Percentiles rank a stretch among this genome's conserved stretches.
phyloP scores from a whole-genome alignment of 1,284 basidiomycete genomes.

The Nidula niveotomentosa region DNA sequence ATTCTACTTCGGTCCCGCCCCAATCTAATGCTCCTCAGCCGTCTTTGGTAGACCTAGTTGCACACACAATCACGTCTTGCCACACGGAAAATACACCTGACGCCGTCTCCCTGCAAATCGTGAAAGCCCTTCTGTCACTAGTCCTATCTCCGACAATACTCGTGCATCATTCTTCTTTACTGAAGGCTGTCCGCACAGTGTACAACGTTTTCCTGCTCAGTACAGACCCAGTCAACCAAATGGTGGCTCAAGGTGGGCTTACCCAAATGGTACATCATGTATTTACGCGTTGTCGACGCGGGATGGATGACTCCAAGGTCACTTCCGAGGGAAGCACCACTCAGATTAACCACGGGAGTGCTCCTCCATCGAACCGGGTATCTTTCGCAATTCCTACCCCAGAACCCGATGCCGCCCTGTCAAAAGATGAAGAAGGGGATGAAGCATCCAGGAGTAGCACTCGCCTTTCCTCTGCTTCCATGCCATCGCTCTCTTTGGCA shows the following conservation, averaged over 20 bases:
- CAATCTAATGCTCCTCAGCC: conserved; percentile 55
- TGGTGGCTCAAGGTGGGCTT: conserved; percentile 94
- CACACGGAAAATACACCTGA: conserved; percentile 88
- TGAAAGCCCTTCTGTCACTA: conserved; percentile 89
- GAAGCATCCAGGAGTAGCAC: too few species aligned
- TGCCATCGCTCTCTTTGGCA: neutral
- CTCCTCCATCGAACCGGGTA: too few species aligned
- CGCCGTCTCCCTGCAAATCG: conserved; percentile 90
- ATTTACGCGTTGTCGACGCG: conserved; percentile 70
- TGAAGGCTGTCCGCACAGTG: conserved; percentile 94
- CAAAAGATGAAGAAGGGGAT: too few species aligned
- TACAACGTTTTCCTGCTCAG: conserved; percentile 96
- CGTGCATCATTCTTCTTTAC: conserved; percentile 90
- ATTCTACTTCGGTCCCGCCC: conserved; percentile 39
- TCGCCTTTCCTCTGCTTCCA: neutral
- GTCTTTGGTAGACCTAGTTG: conserved; percentile 87
- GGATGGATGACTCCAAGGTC: neutral
- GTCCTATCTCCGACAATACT: conserved; percentile 84
- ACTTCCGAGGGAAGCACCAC: neutral
- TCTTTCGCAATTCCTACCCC: too few species aligned
- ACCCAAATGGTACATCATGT: conserved; percentile 98
- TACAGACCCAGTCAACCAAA: conserved; percentile 88
- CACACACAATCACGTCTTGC: conserved; percentile 91
- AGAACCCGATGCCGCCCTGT: too few species aligned
- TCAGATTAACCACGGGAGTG: conserved; percentile 9